Conservation (phyloP, 1,139 yeast species). For the Diutina scorzettiae region DNA sequence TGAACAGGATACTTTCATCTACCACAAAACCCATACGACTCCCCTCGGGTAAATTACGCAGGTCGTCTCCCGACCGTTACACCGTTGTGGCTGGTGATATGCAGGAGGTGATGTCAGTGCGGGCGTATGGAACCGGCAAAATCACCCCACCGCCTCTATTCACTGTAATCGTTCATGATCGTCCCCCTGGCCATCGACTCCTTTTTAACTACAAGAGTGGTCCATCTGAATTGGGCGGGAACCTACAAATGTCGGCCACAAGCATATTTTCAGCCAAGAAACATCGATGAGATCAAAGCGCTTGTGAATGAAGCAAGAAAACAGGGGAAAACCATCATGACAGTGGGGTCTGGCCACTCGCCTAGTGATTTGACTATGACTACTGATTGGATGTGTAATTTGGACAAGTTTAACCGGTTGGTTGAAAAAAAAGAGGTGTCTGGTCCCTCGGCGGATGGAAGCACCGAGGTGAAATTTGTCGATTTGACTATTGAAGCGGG, state of each 20-base stretch:
- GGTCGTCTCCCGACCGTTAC: no score
- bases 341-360: conserved; percentile 92
- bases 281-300: conserved; percentile 47
- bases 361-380: conserved; percentile 91
- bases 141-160: neutral
- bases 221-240: conserved; percentile 83
- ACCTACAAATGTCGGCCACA: conserved; percentile 72
- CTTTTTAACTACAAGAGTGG: conserved; percentile 24
- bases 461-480: conserved; percentile 49
- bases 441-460: conserved; percentile 26
- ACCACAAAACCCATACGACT: no score
- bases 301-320: conserved; percentile 57
- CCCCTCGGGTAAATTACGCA: no score
- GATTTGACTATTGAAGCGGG: conserved; percentile 95
- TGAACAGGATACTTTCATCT: no score
- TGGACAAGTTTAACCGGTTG: conserved; percentile 60
- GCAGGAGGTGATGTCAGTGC: neutral
- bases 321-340: conserved; percentile 56
- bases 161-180: neutral
- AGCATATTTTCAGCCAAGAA: conserved; percentile 64
- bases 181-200: conserved; percentile 15
- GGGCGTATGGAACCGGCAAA: neutral
- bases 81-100: no score
- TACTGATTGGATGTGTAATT: conserved; percentile 74
- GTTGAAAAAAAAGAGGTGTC: conserved; percentile 27